These are phyloP conservation scores for Phytophthora fragariae DNA, from an alignment of 352 stramenopile species.

Conservation along the genomic window DNA sequence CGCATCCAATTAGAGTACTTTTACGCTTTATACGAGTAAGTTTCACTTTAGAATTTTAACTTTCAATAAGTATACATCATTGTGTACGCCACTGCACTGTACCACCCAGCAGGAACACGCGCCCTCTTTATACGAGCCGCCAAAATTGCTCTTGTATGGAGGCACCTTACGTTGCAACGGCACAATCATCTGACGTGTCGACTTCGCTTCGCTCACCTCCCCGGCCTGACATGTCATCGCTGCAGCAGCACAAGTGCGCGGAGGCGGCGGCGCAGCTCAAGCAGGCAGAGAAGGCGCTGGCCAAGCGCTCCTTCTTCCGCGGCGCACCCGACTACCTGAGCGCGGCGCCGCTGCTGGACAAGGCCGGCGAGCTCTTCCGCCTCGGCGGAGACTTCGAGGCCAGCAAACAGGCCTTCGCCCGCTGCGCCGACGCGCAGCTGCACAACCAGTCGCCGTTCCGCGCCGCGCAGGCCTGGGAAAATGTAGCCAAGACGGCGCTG, in stretches of 20 bases:
- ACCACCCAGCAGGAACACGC: no score
- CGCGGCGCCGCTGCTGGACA: constrained; percentile 75
- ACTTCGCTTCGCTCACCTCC: neutral
- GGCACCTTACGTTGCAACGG: neutral
- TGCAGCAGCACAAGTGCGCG: constrained; percentile 61
- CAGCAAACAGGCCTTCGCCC: constrained; percentile 64
- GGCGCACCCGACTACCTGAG: constrained; percentile 73
- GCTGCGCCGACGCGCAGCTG: constrained; percentile 68
- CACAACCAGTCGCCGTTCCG: constrained; percentile 83
- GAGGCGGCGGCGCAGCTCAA: constrained; percentile 60
- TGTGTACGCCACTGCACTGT: no score
- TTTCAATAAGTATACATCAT: no score
- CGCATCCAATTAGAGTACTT: no score
- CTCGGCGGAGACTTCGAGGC: constrained; percentile 67
- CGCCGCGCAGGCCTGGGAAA: constrained; percentile 77
- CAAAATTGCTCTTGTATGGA: neutral
- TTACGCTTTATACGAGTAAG: no score
- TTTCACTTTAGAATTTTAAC: no score
- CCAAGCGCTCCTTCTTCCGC: constrained; percentile 72
- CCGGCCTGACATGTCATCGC: constrained; percentile 35
- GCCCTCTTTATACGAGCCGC: no score
- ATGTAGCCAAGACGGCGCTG: constrained; percentile 72
- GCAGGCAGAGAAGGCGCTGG: constrained; percentile 65
- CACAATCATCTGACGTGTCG: constrained; percentile 9
- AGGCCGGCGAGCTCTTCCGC: constrained; percentile 76